A percentile compares a stretch with the other conserved stretches of the same genome.
Evolutionary conservation across 257 asterid genomes (phyloP).

Genomic region (Nicotiana obtusifolia): DNA sequence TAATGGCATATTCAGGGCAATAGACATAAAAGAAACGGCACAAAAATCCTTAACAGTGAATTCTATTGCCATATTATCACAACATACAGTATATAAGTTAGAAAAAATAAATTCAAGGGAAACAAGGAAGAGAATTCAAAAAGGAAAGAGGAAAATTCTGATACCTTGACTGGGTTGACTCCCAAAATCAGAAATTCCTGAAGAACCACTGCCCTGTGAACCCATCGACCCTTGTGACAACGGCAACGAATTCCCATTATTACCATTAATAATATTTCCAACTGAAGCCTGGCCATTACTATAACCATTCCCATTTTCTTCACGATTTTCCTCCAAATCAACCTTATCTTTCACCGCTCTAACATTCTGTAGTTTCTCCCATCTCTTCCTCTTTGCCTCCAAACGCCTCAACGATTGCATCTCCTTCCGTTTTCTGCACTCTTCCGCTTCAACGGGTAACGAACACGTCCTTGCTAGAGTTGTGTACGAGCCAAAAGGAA

Average conservation of each 20-base stretch:
- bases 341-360: conserved; percentile 32
- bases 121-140: neutral
- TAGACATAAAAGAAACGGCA: neutral
- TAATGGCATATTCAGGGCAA: neutral
- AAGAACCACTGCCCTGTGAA: conserved; percentile 48
- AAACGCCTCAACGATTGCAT: conserved; percentile 48
- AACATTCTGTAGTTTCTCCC: conserved; percentile 53
- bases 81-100: neutral
- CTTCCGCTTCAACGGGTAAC: conserved; percentile 49
- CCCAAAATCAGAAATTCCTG: conserved; percentile 46
- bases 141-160: neutral
- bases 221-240: conserved; percentile 41
- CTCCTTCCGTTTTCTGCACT: conserved; percentile 65
- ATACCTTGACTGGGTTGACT: conserved; percentile 48
- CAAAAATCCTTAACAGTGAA: neutral
- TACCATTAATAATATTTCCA: neutral
- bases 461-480: conserved; percentile 57
- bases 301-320: conserved; percentile 19
- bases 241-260: conserved; percentile 24
- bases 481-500: conserved; percentile 25
- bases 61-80: neutral
- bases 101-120: neutral
- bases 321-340: conserved; percentile 23
- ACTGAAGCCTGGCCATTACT: neutral
- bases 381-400: conserved; percentile 67